Conservation (phyloP, 345 rosid genomes). For the Eucalyptus marginata region DNA sequence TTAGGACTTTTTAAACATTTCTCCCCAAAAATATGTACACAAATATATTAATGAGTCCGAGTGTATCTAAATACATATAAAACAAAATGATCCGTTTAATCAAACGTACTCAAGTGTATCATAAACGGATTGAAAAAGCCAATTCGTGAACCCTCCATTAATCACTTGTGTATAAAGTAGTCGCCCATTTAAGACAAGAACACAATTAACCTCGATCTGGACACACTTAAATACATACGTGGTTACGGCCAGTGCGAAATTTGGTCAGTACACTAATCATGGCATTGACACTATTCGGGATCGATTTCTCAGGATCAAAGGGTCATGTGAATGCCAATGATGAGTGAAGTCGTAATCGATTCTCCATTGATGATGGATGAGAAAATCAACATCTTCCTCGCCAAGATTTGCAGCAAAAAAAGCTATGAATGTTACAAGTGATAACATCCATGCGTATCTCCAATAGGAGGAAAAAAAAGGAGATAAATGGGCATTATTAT, state of each 20-base stretch:
- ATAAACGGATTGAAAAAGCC: background rate
- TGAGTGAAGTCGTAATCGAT: background rate
- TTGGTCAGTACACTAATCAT: background rate
- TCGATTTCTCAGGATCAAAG: background rate
- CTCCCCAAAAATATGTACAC: background rate
- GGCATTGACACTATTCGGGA: accelerated
- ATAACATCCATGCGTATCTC: background rate
- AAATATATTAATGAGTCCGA: background rate
- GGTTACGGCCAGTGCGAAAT: accelerated
- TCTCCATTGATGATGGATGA: background rate
- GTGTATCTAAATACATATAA: background rate
- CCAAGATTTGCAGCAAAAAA: background rate
- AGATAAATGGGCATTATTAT: background rate
- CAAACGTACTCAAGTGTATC: background rate
- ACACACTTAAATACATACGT: background rate
- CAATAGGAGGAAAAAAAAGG: background rate
- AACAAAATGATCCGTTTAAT: accelerated
- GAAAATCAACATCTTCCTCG: background rate
- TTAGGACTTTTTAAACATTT: too few relatives aligned
- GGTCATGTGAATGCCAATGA: background rate
- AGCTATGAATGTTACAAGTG: background rate
- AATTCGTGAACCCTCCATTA: background rate
- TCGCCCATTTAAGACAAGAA: background rate
- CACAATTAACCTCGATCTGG: background rate
- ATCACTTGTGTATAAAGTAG: background rate